phyloP scores from a whole-genome alignment of 176 grass and related monocot genomes.

The Carex kokanica region DNA sequence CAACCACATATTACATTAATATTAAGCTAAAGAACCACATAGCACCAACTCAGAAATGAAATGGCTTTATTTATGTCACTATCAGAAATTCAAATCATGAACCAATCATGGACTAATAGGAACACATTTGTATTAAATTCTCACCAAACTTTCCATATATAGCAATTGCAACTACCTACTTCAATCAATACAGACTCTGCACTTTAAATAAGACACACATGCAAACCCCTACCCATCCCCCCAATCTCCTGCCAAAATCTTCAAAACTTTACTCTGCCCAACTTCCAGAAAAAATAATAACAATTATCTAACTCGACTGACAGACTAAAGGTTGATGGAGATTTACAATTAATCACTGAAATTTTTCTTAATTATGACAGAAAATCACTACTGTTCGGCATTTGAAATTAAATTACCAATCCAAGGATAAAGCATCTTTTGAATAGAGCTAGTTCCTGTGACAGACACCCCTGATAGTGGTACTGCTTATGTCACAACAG shows the following conservation, averaged over 20 bases:
- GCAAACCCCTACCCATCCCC: neutral
- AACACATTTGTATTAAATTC: conserved; percentile 16
- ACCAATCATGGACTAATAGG: neutral
- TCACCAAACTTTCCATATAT: conserved; percentile 10
- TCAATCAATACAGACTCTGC: conserved; percentile 10
- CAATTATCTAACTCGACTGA: neutral
- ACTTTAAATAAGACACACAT: conserved; percentile 3
- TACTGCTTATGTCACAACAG: conserved; percentile 1
- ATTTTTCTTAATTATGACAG: neutral
- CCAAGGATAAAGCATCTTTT: neutral
- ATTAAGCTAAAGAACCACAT: neutral
- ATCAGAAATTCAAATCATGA: conserved; percentile 19
- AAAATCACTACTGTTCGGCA: neutral
- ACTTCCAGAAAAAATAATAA: neutral
- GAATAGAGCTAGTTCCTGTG: neutral
- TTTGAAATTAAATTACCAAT: neutral
- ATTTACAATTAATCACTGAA: neutral
- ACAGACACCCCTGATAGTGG: neutral
- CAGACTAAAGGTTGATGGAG: neutral
- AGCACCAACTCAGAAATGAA: neutral
- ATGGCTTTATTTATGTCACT: conserved; percentile 8
- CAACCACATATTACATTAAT: neutral
- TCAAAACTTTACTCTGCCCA: neutral
- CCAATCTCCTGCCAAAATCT: neutral
- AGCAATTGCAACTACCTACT: neutral